phyloP scores from a whole-genome alignment of 352 stramenopile genomes.

The Globisporangium paroecandrum region DNA sequence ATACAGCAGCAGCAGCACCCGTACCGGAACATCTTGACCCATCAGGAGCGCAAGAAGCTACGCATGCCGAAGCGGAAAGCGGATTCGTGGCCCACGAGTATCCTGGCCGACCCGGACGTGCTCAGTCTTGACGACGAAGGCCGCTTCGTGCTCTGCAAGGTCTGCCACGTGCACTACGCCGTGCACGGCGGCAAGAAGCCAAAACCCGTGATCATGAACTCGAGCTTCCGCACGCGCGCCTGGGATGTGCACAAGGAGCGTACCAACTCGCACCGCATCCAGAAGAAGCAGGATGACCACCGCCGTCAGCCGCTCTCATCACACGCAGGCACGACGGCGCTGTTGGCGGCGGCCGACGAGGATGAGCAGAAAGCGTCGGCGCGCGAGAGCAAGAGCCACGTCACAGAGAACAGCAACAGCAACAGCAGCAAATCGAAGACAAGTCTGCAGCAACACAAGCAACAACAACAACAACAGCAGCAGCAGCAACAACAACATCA shows the following conservation, averaged over 20 bases:
- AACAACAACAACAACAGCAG: conserved; percentile 2
- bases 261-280: conserved; percentile 71
- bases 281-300: conserved; percentile 53
- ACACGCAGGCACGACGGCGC: not conserved
- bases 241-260: conserved; percentile 84
- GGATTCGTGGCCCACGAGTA: conserved; percentile 70
- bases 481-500: not conserved
- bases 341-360: not conserved
- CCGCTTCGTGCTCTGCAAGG: conserved; percentile 75
- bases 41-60: conserved; percentile 41
- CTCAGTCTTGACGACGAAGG: conserved; percentile 78
- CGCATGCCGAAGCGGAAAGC: conserved; percentile 75
- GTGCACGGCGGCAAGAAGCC: conserved; percentile 79
- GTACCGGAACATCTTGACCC: conserved; percentile 30
- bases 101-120: conserved; percentile 65
- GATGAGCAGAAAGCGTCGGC: conserved; percentile 24
- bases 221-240: conserved; percentile 68
- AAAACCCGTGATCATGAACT: conserved; percentile 83
- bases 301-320: not conserved
- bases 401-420: not conserved
- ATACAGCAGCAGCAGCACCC: not conserved
- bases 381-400: not conserved
- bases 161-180: conserved; percentile 79
- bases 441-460: conserved; percentile 10
- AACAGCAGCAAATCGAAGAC: not conserved